Evolutionary conservation across 495 filamentous ascomycete species (phyloP).

Genomic region (Collariella sp.): DNA sequence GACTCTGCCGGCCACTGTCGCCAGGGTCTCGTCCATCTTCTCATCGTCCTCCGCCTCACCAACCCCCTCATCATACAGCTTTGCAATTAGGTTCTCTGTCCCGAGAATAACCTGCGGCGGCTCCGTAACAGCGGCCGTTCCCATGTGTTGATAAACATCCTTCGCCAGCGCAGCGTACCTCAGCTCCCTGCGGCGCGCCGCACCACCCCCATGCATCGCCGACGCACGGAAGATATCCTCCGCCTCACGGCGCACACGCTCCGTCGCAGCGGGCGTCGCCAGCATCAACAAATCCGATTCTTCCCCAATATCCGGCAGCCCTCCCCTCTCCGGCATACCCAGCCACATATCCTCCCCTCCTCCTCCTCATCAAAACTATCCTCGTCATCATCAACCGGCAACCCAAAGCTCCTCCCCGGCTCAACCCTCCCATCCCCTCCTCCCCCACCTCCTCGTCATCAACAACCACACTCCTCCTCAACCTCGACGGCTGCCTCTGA

Average conservation of each 20-base stretch:
- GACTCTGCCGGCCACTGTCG: slow-evolving; percentile 47
- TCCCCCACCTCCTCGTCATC: slow-evolving; percentile 15
- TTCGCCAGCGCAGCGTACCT: slow-evolving; percentile 44
- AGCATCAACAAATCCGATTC: slow-evolving; percentile 41
- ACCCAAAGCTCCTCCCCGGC: slow-evolving; percentile 27
- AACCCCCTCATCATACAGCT: slow-evolving; percentile 50
- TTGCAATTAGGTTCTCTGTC: slow-evolving; percentile 45
- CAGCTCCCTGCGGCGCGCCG: slow-evolving; percentile 28
- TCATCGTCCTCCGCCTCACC: slow-evolving; percentile 45
- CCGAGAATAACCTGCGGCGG: slow-evolving; percentile 45
- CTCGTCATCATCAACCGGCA: slow-evolving; percentile 23
- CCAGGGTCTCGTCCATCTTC: slow-evolving; percentile 46
- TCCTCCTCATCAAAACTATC: slow-evolving; percentile 27
- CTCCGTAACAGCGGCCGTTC: slow-evolving; percentile 38
- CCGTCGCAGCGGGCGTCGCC: slow-evolving; percentile 39
- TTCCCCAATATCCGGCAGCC: slow-evolving; percentile 17
- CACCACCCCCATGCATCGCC: slow-evolving; percentile 28
- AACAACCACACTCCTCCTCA: slow-evolving; percentile 19
- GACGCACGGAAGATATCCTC: slow-evolving; percentile 40
- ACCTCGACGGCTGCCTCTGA: slow-evolving; percentile 14
- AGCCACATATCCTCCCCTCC: slow-evolving; percentile 28
- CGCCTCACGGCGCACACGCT: slow-evolving; percentile 36
- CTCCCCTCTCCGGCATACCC: slow-evolving; percentile 13
- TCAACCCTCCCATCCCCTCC: slow-evolving; percentile 29
- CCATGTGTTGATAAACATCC: slow-evolving; percentile 40